Evolutionary conservation across 108 stramenopile genomes (phyloP), one percentile per base, ranked within the genome.

Genomic region (Epithemia pelagica): DNA sequence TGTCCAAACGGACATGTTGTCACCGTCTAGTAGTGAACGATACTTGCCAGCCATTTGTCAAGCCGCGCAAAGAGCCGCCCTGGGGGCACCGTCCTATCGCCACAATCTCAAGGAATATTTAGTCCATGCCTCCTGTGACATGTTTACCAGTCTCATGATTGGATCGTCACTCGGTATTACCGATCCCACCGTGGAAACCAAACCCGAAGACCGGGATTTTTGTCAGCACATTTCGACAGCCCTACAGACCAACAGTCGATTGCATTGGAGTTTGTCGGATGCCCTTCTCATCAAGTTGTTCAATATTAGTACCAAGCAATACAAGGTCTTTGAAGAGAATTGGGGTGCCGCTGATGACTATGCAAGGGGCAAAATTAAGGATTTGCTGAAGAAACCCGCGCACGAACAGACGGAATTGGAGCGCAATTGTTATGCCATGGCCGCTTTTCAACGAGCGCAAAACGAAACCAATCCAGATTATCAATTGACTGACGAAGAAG

Each of bases 121-220:
- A 22, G 71, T 71, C 59, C 54, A 59, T 19, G 58, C 58, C 25
- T 30, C 53, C 20, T 68, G 71, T 55, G 75, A 76, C 52, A 27
- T 76, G 59, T 75, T 75, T 66, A 60, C 54, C 18, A 64, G 55
- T 0, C 25, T 75, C 58, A 66, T 75, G 70, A 67, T 75, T 67
- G 74, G 74, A 20, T 7, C 57, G 65, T 59, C 67, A 31, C 66
- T 53, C 28, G 55, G 53, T 31, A 53, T 60, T 62, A 62, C 70
- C 15, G 72, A 73, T 46, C 72, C 72, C 8, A 0, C 52, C 5
- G 59, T 65, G n/a, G 67, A 55, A 22, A 15, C 30, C 8, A 66
- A 73, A 29, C 55, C 28, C 22, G 72, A 62, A 18, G 59, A 75
- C 63, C 29, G 51, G 26, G 46, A n/a, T 2, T 75, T 75, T 28